Evolutionary conservation across 345 rosid genomes (phyloP).

Genomic region (Eucalyptus tenuipes): DNA sequence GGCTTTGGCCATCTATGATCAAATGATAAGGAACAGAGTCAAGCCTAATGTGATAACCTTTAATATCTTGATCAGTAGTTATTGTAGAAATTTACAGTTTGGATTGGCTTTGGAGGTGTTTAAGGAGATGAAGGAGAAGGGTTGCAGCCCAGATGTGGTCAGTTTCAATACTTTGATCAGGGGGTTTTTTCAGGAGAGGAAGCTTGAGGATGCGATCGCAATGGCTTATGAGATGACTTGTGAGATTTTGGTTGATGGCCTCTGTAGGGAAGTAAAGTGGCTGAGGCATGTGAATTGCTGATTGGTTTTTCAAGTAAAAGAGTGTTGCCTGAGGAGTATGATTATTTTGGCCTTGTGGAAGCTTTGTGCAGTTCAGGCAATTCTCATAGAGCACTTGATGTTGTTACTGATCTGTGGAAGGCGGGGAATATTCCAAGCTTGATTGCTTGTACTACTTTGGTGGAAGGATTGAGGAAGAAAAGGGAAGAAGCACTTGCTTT

Average conservation of each 20-base stretch:
- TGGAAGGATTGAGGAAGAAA: constrained; percentile 74
- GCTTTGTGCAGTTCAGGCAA: constrained; percentile 35
- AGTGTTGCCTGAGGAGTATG: constrained; percentile 50
- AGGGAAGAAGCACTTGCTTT: constrained; percentile 29
- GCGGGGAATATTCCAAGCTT: constrained; percentile 45
- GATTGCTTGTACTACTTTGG: constrained; percentile 61
- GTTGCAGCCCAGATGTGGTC: constrained; percentile 69
- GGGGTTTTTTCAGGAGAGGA: constrained; percentile 51
- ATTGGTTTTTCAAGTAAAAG: constrained; percentile 42
- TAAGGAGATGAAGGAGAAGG: constrained; percentile 61
- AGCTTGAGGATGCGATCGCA: constrained; percentile 48
- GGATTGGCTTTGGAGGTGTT: constrained; percentile 55
- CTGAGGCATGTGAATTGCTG: constrained; percentile 48
- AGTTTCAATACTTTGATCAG: constrained; percentile 74
- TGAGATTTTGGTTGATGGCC: constrained; percentile 74
- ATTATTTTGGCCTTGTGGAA: constrained; percentile 44
- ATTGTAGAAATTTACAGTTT: constrained; percentile 37
- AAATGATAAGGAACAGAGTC: constrained; percentile 53
- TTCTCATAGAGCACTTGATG: constrained; percentile 36
- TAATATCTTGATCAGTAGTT: constrained; percentile 63
- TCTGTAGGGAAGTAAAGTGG: constrained; percentile 34
- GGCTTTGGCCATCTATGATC: constrained; percentile 37
- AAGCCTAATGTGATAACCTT: constrained; percentile 67
- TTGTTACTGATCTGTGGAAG: constrained; percentile 53
- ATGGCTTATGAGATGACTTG: constrained; percentile 95